These are phyloP conservation scores for Acanthamoeba royreba DNA, from an alignment of 208 protist genomes.

Conservation along the genomic window DNA sequence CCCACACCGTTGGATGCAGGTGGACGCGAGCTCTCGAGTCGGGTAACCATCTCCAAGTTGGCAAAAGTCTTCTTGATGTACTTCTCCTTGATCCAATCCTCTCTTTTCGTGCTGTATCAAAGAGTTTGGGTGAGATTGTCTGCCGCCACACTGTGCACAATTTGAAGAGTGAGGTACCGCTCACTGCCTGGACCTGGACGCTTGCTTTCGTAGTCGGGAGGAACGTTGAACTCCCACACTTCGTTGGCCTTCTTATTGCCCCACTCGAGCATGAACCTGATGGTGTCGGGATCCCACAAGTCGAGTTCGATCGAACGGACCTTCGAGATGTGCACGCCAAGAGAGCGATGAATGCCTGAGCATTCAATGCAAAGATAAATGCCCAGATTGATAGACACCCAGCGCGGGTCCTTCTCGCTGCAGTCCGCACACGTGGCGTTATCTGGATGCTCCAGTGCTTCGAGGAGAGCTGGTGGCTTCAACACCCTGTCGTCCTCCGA, in stretches of 20 bases:
- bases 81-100: slow-evolving; percentile 36
- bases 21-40: not conserved
- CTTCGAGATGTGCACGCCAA: slow-evolving; percentile 76
- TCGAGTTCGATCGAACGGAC: slow-evolving; percentile 72
- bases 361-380: slow-evolving; percentile 80
- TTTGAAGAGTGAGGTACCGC: not conserved
- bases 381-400: slow-evolving; percentile 76
- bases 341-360: slow-evolving; percentile 70
- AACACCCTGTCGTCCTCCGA: not conserved
- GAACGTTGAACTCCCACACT: slow-evolving; percentile 14
- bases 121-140: not conserved
- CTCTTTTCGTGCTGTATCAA: not conserved
- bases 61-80: slow-evolving; percentile 41
- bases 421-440: not conserved
- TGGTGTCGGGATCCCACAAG: slow-evolving; percentile 38
- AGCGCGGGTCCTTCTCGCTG: slow-evolving; percentile 54
- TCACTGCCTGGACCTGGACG: not conserved
- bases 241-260: slow-evolving; percentile 39
- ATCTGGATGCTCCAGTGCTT: not conserved
- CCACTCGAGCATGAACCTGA: slow-evolving; percentile 45
- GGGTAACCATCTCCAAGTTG: not conserved
- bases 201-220: not conserved
- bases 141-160: not conserved
- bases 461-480: not conserved
- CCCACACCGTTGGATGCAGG: not conserved